Conservation (phyloP, 768 basidiomycete genomes). For the Mycena vulgaris region DNA sequence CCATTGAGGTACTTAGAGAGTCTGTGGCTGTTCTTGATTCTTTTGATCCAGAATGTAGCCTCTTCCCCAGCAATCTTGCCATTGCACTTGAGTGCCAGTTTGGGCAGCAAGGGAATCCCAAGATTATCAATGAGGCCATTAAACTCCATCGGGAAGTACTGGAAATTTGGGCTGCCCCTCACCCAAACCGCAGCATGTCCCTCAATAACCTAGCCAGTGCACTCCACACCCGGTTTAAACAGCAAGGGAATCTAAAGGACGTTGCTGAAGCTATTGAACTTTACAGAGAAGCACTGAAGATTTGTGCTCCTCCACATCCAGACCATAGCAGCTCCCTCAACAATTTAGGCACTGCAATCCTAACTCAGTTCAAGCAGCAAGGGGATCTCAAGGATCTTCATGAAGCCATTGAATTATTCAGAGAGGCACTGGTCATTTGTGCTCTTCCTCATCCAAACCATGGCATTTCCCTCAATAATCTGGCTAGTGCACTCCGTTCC, state of each 20-base stretch:
- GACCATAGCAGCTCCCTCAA: neutral
- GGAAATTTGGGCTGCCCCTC: neutral
- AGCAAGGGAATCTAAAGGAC: no score
- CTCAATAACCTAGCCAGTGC: neutral
- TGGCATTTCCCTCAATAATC: conserved; percentile 25
- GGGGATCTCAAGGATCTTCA: conserved; percentile 5
- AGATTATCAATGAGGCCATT: conserved; percentile 46
- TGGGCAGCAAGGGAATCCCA: neutral
- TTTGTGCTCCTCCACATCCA: conserved; percentile 35
- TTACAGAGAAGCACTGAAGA: neutral
- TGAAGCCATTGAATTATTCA: neutral
- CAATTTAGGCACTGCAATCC: neutral
- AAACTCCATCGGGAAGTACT: conserved; percentile 26
- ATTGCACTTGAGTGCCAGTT: neutral
- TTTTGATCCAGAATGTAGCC: conserved; percentile 3
- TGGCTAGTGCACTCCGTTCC: conserved; percentile 33
- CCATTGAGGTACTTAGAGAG: conserved; percentile 14
- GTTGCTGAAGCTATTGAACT: neutral
- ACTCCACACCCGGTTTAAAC: neutral
- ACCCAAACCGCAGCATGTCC: neutral
- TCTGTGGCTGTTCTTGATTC: neutral
- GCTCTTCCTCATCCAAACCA: conserved; percentile 27
- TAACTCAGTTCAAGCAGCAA: neutral
- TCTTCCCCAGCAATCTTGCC: conserved; percentile 24
- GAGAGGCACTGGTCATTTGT: conserved; percentile 19